phyloP scores from a whole-genome alignment of 257 asterid species.

The Primulina tabacum region DNA sequence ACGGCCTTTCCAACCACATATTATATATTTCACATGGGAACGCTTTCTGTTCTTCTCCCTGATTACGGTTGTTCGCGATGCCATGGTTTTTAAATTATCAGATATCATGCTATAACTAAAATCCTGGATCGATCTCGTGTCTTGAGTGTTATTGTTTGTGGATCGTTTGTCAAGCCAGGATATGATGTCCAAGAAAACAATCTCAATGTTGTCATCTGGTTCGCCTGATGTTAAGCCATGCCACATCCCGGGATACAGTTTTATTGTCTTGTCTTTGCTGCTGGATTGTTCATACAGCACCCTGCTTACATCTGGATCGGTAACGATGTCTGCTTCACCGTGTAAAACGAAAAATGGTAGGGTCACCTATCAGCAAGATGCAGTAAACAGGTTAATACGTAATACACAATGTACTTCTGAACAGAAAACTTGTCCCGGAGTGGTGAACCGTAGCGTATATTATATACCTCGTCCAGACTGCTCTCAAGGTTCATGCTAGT shows the following conservation, averaged over 20 bases:
- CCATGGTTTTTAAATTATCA: slow-evolving; percentile 14
- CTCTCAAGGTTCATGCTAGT: slow-evolving; percentile 91
- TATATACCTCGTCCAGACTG: slow-evolving; percentile 66
- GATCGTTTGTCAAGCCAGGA: slow-evolving; percentile 70
- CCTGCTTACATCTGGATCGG: slow-evolving; percentile 84
- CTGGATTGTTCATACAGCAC: slow-evolving; percentile 66
- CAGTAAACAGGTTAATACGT: background rate
- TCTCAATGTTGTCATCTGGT: slow-evolving; percentile 45
- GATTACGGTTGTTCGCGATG: slow-evolving; percentile 25
- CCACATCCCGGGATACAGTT: slow-evolving; percentile 87
- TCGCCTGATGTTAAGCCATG: slow-evolving; percentile 51
- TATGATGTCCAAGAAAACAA: slow-evolving; percentile 72
- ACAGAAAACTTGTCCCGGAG: background rate
- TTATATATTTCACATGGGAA: slow-evolving; percentile 36
- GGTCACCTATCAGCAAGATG: slow-evolving; percentile 52
- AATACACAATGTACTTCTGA: background rate
- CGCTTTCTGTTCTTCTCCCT: slow-evolving; percentile 24
- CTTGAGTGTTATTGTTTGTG: background rate
- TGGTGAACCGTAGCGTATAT: background rate
- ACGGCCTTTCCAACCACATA: slow-evolving; percentile 55
- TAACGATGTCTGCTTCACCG: slow-evolving; percentile 85
- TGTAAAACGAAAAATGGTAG: slow-evolving; percentile 84
- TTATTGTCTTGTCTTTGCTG: slow-evolving; percentile 77
- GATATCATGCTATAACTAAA: slow-evolving; percentile 7
- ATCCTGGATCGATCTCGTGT: slow-evolving; percentile 9